Conservation (phyloP, 2,329 filamentous ascomycete species). For the Colletotrichum euphorbiae region DNA sequence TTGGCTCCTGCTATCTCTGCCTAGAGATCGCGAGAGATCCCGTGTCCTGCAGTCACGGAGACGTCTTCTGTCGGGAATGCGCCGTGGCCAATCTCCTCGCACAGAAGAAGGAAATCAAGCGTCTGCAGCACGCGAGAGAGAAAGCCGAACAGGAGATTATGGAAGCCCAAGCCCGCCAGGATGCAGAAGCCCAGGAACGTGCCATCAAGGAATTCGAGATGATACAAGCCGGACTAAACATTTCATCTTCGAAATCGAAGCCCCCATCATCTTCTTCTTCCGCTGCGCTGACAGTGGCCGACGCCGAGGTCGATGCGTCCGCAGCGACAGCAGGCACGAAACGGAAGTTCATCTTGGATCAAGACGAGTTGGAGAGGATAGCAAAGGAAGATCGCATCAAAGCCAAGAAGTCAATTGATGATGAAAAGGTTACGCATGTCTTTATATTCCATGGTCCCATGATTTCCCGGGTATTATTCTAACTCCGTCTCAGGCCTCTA, state of each 20-base stretch:
- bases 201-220: conserved; percentile 87
- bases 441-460: background rate
- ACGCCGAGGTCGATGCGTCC: conserved; percentile 3
- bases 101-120: conserved; percentile 91
- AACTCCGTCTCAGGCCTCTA: conserved; percentile 31
- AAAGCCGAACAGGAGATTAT: conserved; percentile 70
- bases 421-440: conserved; percentile 71
- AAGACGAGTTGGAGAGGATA: conserved; percentile 78
- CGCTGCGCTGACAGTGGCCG: background rate
- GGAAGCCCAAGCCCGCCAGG: conserved; percentile 69
- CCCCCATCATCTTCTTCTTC: background rate
- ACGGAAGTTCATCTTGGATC: conserved; percentile 84
- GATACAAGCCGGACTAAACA: conserved; percentile 76
- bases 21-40: conserved; percentile 84
- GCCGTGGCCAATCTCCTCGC: conserved; percentile 90
- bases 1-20: conserved; percentile 89
- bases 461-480: background rate
- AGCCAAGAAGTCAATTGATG: conserved; percentile 76
- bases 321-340: conserved; percentile 56
- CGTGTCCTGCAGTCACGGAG: conserved; percentile 84
- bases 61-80: conserved; percentile 96
- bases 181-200: conserved; percentile 76
- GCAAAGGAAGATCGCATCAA: conserved; percentile 76
- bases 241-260: background rate
- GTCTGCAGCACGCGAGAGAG: conserved; percentile 75